Conservation (phyloP, 371 early-diverging fungal genomes). For the Apophysomyces elegans region DNA sequence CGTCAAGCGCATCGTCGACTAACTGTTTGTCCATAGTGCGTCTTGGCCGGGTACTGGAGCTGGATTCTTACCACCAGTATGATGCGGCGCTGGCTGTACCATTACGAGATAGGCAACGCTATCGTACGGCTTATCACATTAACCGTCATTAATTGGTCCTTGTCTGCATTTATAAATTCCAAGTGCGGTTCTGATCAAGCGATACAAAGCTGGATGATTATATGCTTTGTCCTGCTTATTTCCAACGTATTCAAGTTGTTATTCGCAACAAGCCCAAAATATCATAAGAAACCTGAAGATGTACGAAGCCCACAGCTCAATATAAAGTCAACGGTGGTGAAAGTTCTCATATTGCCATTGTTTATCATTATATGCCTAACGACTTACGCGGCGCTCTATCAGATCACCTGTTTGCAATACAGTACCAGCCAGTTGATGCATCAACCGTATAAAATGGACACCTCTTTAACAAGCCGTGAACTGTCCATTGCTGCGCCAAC, state of each 20-base stretch:
- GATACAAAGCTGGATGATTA: constrained; percentile 55
- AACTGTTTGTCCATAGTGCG: constrained; percentile 34
- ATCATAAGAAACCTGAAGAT: constrained; percentile 44
- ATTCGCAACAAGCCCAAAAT: constrained; percentile 52
- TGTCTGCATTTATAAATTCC: constrained; percentile 49
- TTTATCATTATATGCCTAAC: constrained; percentile 54
- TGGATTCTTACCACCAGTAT: constrained; percentile 60
- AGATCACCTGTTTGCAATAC: constrained; percentile 53
- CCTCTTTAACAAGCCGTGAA: constrained; percentile 21
- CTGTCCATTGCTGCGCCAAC: constrained; percentile 24
- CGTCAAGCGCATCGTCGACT: neutral
- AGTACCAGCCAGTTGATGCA: constrained; percentile 43
- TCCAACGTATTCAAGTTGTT: constrained; percentile 56
- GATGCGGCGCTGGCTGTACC: constrained; percentile 65
- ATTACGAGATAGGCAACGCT: constrained; percentile 62
- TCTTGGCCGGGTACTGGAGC: constrained; percentile 65
- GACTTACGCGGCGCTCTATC: constrained; percentile 51
- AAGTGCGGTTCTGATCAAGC: constrained; percentile 54
- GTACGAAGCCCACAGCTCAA: constrained; percentile 42
- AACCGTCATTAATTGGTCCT: constrained; percentile 56
- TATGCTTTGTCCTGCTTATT: constrained; percentile 49
- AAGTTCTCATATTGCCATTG: constrained; percentile 54
- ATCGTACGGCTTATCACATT: constrained; percentile 61
- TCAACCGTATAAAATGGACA: constrained; percentile 31
- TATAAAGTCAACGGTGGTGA: constrained; percentile 44